Evolutionary conservation across 2,329 filamentous ascomycete genomes (phyloP), one percentile per base, ranked within the genome.

Genomic region (Ophiocordyceps unilateralis): DNA sequence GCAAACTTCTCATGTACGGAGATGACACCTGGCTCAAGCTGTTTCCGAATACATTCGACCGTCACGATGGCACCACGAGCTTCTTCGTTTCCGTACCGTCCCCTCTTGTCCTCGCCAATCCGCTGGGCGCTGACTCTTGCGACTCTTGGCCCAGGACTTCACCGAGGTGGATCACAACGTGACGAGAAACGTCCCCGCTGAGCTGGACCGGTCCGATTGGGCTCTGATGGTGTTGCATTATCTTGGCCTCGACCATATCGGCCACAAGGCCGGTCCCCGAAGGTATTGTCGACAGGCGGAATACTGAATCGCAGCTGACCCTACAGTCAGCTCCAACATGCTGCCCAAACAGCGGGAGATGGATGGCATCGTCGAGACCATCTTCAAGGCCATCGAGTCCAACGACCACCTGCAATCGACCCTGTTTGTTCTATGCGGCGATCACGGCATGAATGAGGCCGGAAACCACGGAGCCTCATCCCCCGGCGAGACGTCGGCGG

Each of bases 371-470:
- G 79, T 95, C 34, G 68, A 69, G 47, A 65, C 75, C 45, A 81
- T 98, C 22, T 95, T 85, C 55, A 65, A 70, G 12, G 81, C 84
- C 7, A 82, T 98, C 49, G 72, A 82, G 53, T 70, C 69, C 4
- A 64, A 83, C 44, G 57, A 71, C 1, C 81, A 94, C 58, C 74
- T 95, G 1, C 57, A 74, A 26, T 82, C 83, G 5, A 87, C 89
- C 0, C 65, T 98, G 2, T 72, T 98, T 39, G 78, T 98, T 3
- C 64, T 98, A 7, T 86, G 81, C 44, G 91, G 91, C 44, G 93
- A 98, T 53, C 91, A 98, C 57, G 91, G 91, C n/a, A 98, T 98
- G 91, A 98, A 96, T 52, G 89, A 96, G 52, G 91, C 85, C 19
- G 91, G 91, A 2, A 96, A 96, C 51, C 91, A 98, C 57, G 91